Conservation (phyloP, 495 filamentous ascomycete genomes). For the Lophiostoma macrostomum region DNA sequence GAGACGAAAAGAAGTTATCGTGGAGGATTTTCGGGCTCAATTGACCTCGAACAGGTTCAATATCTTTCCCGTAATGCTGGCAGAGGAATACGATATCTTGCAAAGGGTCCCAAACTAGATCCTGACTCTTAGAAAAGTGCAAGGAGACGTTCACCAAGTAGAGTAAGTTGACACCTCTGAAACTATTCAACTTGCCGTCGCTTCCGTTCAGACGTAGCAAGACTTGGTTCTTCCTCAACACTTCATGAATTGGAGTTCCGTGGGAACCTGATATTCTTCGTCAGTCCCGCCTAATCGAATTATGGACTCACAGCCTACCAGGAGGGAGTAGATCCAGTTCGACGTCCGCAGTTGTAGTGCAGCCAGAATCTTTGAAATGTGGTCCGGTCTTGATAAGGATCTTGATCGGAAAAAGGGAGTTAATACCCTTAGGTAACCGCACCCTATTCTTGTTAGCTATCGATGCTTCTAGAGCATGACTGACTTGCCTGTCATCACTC, state of each 20-base stretch:
- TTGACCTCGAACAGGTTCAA: constrained; percentile 4
- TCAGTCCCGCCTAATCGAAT: neutral
- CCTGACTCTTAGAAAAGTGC: constrained; percentile 10
- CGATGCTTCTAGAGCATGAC: neutral
- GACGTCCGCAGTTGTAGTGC: constrained; percentile 20
- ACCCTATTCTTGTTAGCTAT: constrained; percentile 11
- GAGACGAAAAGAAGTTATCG: constrained; percentile 12
- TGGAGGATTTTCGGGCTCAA: constrained; percentile 12
- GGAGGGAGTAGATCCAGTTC: constrained; percentile 24
- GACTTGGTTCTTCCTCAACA: constrained; percentile 14
- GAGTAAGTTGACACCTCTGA: constrained; percentile 20
- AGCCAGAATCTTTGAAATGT: constrained; percentile 18
- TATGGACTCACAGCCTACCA: constrained; percentile 3
- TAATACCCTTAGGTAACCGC: constrained; percentile 22
- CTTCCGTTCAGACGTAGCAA: constrained; percentile 13
- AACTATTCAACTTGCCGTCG: constrained; percentile 9
- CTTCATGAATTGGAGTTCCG: constrained; percentile 15
- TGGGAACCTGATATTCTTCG: neutral
- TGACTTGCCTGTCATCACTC: constrained; percentile 9
- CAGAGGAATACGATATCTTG: constrained; percentile 21
- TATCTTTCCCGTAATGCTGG: constrained; percentile 8
- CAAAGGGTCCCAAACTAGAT: constrained; percentile 20
- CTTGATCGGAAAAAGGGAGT: constrained; percentile 17
- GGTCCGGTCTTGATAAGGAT: constrained; percentile 22
- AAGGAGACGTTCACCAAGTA: constrained; percentile 21